Conservation (phyloP, 805 yeast genomes). For the Nadsonia fulvescens region DNA sequence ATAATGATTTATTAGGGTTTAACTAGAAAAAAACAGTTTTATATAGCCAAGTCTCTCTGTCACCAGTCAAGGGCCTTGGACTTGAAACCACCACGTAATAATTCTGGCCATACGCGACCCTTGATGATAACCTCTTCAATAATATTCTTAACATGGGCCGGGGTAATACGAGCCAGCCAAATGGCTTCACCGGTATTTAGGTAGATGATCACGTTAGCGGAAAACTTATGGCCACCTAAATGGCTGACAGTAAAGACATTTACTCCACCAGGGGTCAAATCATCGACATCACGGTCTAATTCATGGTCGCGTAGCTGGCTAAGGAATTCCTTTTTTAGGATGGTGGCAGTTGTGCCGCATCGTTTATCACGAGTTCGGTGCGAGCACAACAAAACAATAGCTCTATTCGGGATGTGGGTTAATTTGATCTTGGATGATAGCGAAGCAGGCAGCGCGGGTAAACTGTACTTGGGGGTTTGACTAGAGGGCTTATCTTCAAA, state of each 20-base stretch:
- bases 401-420: slow-evolving; percentile 2
- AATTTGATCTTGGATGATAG: too few species aligned
- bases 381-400: slow-evolving; percentile 55
- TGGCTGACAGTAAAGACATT: slow-evolving; percentile 59
- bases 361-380: slow-evolving; percentile 82
- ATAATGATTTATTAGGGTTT: too few species aligned
- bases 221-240: slow-evolving; percentile 91
- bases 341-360: slow-evolving; percentile 89
- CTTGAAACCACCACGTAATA: slow-evolving; percentile 33
- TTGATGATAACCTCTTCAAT: slow-evolving; percentile 57
- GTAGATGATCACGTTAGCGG: slow-evolving; percentile 75
- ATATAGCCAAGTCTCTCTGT: too few species aligned
- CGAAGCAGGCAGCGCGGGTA: too few species aligned
- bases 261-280: slow-evolving; percentile 59
- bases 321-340: slow-evolving; percentile 67
- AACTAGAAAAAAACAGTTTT: too few species aligned
- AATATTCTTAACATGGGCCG: slow-evolving; percentile 54
- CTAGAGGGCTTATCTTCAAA: too few species aligned
- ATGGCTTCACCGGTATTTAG: slow-evolving; percentile 54
- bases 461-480: too few species aligned
- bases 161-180: slow-evolving; percentile 79
- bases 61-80: slow-evolving; percentile 16
- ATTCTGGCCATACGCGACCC: slow-evolving; percentile 52
- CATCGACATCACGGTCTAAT: slow-evolving; percentile 58
- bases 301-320: slow-evolving; percentile 51